Conservation (phyloP, 2,329 filamentous ascomycete species). For the Cladosporium sp. region DNA sequence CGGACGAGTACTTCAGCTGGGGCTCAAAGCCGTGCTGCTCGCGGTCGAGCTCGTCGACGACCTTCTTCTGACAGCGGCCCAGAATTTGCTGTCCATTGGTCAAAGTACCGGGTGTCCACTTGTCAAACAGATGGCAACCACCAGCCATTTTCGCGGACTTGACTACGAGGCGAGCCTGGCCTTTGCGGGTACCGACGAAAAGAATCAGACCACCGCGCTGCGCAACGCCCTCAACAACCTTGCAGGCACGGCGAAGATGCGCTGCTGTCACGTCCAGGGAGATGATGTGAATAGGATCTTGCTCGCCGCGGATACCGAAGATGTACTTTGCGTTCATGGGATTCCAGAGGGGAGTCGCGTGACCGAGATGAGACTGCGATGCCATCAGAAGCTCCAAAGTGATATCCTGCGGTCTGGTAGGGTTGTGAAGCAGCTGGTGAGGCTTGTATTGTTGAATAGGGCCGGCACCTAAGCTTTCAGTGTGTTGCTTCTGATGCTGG, state of each 20-base stretch:
- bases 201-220: slow-evolving; percentile 78
- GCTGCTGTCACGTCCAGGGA: slow-evolving; percentile 83
- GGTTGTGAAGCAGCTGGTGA: slow-evolving; percentile 61
- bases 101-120: slow-evolving; percentile 87
- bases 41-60: slow-evolving; percentile 72
- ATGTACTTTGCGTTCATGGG: slow-evolving; percentile 92
- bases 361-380: slow-evolving; percentile 82
- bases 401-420: slow-evolving; percentile 72
- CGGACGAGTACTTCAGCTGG: slow-evolving; percentile 58
- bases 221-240: slow-evolving; percentile 82
- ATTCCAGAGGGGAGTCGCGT: slow-evolving; percentile 89
- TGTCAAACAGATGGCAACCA: slow-evolving; percentile 83
- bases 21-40: slow-evolving; percentile 60
- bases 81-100: slow-evolving; percentile 92
- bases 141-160: slow-evolving; percentile 71
- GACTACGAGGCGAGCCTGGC: slow-evolving; percentile 76
- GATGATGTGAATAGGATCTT: slow-evolving; percentile 63
- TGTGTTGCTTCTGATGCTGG: slow-evolving; percentile 38
- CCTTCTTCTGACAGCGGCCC: slow-evolving; percentile 61
- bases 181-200: slow-evolving; percentile 81
- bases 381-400: slow-evolving; percentile 88
- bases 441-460: slow-evolving; percentile 57
- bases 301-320: slow-evolving; percentile 80
- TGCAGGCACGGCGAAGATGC: slow-evolving; percentile 86
- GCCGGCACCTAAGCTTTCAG: slow-evolving; percentile 34